Evolutionary conservation across 805 yeast species (phyloP), one percentile per base, ranked within the genome.

Genomic region (Metschnikowia gruessii): DNA sequence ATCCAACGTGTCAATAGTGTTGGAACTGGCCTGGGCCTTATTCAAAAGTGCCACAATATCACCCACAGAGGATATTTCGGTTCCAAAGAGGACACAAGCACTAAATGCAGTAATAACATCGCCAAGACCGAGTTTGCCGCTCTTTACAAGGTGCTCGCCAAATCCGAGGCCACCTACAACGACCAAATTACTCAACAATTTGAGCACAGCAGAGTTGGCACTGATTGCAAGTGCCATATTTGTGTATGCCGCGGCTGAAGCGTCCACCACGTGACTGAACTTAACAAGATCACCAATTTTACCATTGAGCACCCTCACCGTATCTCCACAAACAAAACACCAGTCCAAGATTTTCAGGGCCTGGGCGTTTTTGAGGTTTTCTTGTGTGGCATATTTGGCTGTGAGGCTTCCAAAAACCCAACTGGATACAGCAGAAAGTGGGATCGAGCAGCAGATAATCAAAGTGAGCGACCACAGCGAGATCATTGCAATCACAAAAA

Each of bases 151-250:
- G 37, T 72, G 73, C 24, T 84, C 77, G 1, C 98, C 99, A 66
- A 85, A 92, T 88, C 95, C 90, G 57, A 94, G 87, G 0, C 92
- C 95, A 64, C 88, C 96, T 2, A 91, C 86, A 69, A 92, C 90
- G 82, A 90, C 83, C 59, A 82, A 61, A 32, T 88, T 68, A 0
- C 84, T 75, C 3, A 91, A 54, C 19, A 77, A 65, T 55, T 83
- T 77, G 42, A 84, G 63, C 0, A 77, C 36, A 0, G 86, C 83
- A 18, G 76, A 62, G 58, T 88, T 90, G 0, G 77, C 57, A 11
- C 82, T 69, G 4, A 80, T 65, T 13, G 72, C 75, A 21, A 79
- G 57, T n/a, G 79, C 70, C 35, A 74, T 57, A 37, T 69, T 69
- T 35, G 71, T 65, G 52, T 72, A 81, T 0, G 66, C 65, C 7